Evolutionary conservation across 768 basidiomycete species (phyloP).

Genomic region (Trametes gibbosa): DNA sequence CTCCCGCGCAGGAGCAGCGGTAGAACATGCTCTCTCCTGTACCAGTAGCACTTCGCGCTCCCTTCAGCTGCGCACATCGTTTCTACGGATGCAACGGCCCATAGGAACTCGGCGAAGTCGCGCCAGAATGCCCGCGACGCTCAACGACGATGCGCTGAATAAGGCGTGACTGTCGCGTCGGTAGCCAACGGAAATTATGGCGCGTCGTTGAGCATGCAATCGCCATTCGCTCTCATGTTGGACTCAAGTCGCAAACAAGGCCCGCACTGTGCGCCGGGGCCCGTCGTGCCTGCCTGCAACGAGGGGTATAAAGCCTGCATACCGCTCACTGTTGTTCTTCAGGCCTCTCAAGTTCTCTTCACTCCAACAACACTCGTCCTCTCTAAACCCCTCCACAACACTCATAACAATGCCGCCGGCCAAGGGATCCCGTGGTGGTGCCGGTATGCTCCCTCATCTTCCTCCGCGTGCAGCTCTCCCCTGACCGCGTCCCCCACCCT

Average conservation of each 20-base stretch:
- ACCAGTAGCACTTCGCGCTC: background rate
- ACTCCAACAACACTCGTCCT: background rate
- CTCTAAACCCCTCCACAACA: background rate
- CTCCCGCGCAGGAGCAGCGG: background rate
- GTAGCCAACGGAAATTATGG: slow-evolving; percentile 8
- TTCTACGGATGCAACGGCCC: background rate
- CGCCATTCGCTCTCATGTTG: background rate
- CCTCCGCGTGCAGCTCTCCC: background rate
- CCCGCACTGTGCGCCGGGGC: background rate
- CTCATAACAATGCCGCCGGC: slow-evolving; percentile 21
- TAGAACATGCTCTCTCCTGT: background rate
- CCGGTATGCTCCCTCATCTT: background rate
- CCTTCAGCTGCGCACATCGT: background rate
- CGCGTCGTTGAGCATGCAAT: background rate
- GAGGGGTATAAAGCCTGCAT: background rate
- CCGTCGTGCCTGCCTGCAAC: no score
- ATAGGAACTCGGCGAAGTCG: background rate
- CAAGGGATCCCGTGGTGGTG: slow-evolving; percentile 20
- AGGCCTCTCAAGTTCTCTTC: slow-evolving; percentile 9
- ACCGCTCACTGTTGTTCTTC: background rate
- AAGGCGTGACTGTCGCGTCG: background rate
- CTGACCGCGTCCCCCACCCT: background rate
- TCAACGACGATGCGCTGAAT: slow-evolving; percentile 8
- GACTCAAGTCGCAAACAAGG: background rate
- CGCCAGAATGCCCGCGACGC: background rate